Percentiles rank a stretch among this genome's conserved stretches.
These are phyloP conservation scores for Forsythia viridissima DNA, from an alignment of 257 asterid genomes.

Conservation along the genomic window DNA sequence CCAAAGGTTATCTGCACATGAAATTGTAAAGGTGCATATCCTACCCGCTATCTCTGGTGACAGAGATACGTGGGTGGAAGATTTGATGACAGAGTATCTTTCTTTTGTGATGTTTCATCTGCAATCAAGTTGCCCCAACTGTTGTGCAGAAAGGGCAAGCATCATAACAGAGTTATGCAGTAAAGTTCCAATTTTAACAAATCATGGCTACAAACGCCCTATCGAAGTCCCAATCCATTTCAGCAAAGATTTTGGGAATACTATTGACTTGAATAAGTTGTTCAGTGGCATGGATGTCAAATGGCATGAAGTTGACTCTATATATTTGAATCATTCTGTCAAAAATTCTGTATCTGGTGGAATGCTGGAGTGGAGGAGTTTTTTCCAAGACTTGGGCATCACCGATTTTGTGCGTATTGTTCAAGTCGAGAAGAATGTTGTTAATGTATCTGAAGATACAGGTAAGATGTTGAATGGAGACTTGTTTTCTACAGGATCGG, in stretches of 20 bases:
- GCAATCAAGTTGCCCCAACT: constrained; percentile 30
- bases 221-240: constrained; percentile 81
- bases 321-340: constrained; percentile 69
- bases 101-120: constrained; percentile 1
- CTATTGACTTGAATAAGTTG: constrained; percentile 60
- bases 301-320: constrained; percentile 72
- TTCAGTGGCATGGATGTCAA: constrained; percentile 53
- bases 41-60: constrained; percentile 39
- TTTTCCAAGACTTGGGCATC: constrained; percentile 74
- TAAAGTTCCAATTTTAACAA: constrained; percentile 70
- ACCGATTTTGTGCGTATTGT: constrained; percentile 82
- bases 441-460: constrained; percentile 38
- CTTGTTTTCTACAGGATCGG: constrained; percentile 36
- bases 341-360: constrained; percentile 67
- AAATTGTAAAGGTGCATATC: constrained; percentile 26
- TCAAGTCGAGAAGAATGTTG: constrained; percentile 53
- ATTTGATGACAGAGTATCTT: constrained; percentile 3
- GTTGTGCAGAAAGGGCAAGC: constrained; percentile 56
- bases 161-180: constrained; percentile 55
- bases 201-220: constrained; percentile 64
- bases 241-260: constrained; percentile 60
- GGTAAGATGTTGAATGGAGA: constrained; percentile 35
- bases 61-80: constrained; percentile 36
- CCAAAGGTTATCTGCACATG: constrained; percentile 53
- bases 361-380: constrained; percentile 71